Conservation (phyloP, 2,329 filamentous ascomycete species). For the Myriangium duriaei region DNA sequence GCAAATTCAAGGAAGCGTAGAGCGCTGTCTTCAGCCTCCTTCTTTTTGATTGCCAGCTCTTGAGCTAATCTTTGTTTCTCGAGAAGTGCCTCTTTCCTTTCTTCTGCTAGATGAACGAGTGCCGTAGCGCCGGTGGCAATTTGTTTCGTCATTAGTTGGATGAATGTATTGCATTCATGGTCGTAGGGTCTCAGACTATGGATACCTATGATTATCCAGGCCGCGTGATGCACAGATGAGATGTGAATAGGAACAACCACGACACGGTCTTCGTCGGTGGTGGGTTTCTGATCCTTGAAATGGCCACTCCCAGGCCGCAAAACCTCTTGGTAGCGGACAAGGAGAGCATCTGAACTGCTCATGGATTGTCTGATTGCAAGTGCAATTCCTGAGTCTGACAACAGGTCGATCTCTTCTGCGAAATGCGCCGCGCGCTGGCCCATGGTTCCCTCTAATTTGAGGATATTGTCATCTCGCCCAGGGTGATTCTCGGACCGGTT, state of each 20-base stretch:
- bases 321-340: not conserved
- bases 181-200: not conserved
- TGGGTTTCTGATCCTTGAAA: not conserved
- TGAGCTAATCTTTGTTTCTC: constrained; percentile 3
- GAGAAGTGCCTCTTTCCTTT: constrained; percentile 1
- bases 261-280: not conserved
- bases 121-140: constrained; percentile 4
- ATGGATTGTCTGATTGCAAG: constrained; percentile 1
- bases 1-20: not conserved
- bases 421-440: not conserved
- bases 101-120: not conserved
- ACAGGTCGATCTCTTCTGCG: not conserved
- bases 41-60: constrained; percentile 2
- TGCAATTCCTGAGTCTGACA: not conserved
- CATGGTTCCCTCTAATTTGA: not conserved
- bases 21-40: constrained; percentile 3
- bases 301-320: not conserved
- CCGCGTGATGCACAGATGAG: not conserved
- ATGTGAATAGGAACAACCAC: constrained; percentile 2
- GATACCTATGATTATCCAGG: constrained; percentile 5
- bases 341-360: not conserved
- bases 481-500: not conserved
- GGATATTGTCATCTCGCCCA: not conserved
- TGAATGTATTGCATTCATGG: not conserved
- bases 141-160: constrained; percentile 1